Conservation (phyloP, 176 grass and related monocot species). For the Avena atlantica region DNA sequence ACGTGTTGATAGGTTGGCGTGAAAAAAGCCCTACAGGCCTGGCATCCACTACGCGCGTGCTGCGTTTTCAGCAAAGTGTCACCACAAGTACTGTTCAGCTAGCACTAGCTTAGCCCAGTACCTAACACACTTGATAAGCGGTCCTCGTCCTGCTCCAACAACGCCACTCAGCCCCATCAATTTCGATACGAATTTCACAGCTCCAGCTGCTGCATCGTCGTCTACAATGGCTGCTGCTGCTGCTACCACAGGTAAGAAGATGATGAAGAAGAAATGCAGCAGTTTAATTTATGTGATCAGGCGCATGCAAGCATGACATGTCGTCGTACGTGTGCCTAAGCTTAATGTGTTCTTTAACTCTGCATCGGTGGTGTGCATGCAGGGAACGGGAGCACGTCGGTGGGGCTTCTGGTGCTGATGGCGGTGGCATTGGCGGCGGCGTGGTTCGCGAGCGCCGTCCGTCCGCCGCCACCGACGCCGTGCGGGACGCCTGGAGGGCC, state of each 20-base stretch:
- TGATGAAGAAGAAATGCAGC: not conserved
- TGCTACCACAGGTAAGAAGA: slow-evolving; percentile 33
- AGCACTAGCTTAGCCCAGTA: slow-evolving; percentile 28
- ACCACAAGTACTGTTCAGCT: slow-evolving; percentile 11
- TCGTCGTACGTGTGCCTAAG: not conserved
- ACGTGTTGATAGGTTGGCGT: slow-evolving; percentile 43
- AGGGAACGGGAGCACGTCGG: slow-evolving; percentile 45
- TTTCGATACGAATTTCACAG: not conserved
- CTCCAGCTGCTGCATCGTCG: not conserved
- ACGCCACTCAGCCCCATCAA: slow-evolving; percentile 9
- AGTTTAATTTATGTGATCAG: not conserved
- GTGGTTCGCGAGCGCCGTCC: slow-evolving; percentile 55
- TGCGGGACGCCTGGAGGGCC: slow-evolving; percentile 69
- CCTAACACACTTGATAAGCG: slow-evolving; percentile 22
- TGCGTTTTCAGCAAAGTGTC: slow-evolving; percentile 17
- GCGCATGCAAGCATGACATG: not conserved
- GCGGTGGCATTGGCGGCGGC: slow-evolving; percentile 31
- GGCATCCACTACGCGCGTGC: slow-evolving; percentile 35
- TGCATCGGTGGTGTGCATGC: slow-evolving; percentile 13
- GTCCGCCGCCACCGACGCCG: slow-evolving; percentile 50
- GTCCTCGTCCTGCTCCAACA: not conserved
- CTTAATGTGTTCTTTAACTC: not conserved
- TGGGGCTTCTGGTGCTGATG: slow-evolving; percentile 39
- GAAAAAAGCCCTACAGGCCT: slow-evolving; percentile 44
- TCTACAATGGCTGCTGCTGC: slow-evolving; percentile 39